A percentile compares a stretch with the other conserved stretches of the same genome.
Conservation (phyloP, 345 rosid genomes). For the Eucalyptus dawsonii region DNA sequence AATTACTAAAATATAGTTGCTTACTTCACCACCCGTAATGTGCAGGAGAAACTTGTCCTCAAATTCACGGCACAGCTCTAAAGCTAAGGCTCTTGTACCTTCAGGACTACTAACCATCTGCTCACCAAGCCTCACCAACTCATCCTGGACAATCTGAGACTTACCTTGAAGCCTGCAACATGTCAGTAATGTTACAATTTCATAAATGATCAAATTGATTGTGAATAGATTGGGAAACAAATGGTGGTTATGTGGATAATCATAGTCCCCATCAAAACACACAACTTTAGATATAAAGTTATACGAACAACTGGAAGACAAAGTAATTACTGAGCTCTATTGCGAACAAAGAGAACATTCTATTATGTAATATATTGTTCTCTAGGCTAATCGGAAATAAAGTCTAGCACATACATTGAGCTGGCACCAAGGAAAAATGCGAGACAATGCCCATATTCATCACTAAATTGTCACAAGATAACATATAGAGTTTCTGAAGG, state of each 20-base stretch:
- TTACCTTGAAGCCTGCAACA: constrained; percentile 82
- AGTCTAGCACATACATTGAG: neutral
- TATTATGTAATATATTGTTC: neutral
- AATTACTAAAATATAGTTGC: constrained; percentile 4
- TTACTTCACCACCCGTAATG: constrained; percentile 84
- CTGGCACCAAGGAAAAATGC: neutral
- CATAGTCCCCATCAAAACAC: neutral
- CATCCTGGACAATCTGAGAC: constrained; percentile 85
- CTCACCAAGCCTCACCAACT: constrained; percentile 79
- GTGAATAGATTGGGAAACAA: neutral
- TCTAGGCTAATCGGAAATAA: neutral
- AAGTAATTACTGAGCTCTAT: neutral
- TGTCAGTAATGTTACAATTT: neutral
- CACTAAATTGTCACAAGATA: neutral
- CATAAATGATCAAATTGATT: neutral
- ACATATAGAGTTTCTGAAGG: neutral
- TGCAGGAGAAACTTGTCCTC: constrained; percentile 90
- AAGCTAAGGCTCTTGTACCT: constrained; percentile 87
- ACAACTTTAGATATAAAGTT: neutral
- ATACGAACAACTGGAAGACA: neutral
- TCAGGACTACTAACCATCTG: constrained; percentile 81
- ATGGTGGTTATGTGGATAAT: neutral
- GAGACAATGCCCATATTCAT: neutral
- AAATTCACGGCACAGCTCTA: constrained; percentile 96
- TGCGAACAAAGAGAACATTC: neutral